Conservation (phyloP, 2,329 filamentous ascomycete genomes). For the Onygenales sp. region DNA sequence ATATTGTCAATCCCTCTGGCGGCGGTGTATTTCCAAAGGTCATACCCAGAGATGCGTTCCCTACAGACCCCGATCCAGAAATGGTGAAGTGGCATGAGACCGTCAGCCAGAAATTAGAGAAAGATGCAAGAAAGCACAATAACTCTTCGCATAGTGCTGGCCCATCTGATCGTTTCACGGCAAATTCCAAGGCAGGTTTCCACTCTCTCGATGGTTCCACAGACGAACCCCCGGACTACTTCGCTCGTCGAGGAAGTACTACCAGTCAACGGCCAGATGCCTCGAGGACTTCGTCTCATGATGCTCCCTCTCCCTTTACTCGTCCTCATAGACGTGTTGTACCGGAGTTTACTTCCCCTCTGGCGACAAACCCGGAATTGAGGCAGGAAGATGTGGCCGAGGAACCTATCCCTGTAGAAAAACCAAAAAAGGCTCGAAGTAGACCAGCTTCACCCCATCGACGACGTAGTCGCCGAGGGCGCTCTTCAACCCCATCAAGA, state of each 20-base stretch:
- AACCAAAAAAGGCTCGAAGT: background rate
- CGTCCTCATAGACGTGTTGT: constrained; percentile 1
- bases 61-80: constrained; percentile 61
- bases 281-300: background rate
- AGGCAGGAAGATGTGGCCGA: background rate
- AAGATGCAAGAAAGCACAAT: constrained; percentile 41
- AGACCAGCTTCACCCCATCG: background rate
- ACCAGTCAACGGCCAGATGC: background rate
- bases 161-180: constrained; percentile 20
- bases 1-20: constrained; percentile 62
- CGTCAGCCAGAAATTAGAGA: constrained; percentile 61
- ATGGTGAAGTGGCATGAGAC: constrained; percentile 79
- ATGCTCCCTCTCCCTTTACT: constrained; percentile 15
- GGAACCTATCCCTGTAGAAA: background rate
- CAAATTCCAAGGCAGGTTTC: constrained; percentile 22
- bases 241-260: background rate
- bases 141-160: constrained; percentile 20
- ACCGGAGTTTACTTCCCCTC: constrained; percentile 11
- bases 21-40: constrained; percentile 48
- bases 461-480: background rate
- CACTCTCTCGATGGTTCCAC: constrained; percentile 5
- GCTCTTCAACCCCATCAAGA: background rate
- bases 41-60: constrained; percentile 62
- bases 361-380: constrained; percentile 15
- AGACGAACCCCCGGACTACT: background rate